These are phyloP conservation scores for Fennellomyces sp. DNA, from an alignment of 371 early-diverging fungal genomes.

Conservation along the genomic window DNA sequence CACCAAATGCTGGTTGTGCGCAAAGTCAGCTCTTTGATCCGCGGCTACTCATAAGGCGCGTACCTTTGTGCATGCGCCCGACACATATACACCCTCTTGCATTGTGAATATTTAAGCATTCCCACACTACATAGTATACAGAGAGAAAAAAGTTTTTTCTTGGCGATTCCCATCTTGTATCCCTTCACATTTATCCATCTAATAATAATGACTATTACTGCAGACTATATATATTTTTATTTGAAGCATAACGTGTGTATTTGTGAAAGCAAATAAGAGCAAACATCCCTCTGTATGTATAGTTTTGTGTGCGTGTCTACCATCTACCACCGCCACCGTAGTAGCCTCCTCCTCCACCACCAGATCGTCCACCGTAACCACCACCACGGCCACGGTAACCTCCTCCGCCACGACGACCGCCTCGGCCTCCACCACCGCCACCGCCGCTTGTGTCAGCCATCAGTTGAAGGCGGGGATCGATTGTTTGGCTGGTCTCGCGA, in stretches of 20 bases:
- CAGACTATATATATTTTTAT: not conserved
- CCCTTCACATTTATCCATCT: too few species aligned
- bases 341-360: conserved; percentile 36
- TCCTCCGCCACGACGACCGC: conserved; percentile 46
- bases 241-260: not conserved
- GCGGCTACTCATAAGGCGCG: not conserved
- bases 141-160: too few species aligned
- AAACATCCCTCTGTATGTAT: not conserved
- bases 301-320: not conserved
- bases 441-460: conserved; percentile 59
- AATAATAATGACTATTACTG: too few species aligned
- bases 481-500: conserved; percentile 92
- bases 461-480: conserved; percentile 85
- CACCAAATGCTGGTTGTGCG: conserved; percentile 1
- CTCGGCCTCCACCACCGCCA: conserved; percentile 36
- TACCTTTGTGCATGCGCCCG: not conserved
- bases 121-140: too few species aligned
- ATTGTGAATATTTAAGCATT: too few species aligned
- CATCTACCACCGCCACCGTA: conserved; percentile 30
- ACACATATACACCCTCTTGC: too few species aligned
- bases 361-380: conserved; percentile 47
- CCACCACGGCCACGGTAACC: conserved; percentile 54
- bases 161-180: too few species aligned
- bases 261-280: not conserved
- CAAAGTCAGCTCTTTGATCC: conserved; percentile 4